These are phyloP conservation scores for Pseudocercospora fijiensis DNA, from an alignment of 2,329 filamentous ascomycete genomes.

Conservation along the genomic window DNA sequence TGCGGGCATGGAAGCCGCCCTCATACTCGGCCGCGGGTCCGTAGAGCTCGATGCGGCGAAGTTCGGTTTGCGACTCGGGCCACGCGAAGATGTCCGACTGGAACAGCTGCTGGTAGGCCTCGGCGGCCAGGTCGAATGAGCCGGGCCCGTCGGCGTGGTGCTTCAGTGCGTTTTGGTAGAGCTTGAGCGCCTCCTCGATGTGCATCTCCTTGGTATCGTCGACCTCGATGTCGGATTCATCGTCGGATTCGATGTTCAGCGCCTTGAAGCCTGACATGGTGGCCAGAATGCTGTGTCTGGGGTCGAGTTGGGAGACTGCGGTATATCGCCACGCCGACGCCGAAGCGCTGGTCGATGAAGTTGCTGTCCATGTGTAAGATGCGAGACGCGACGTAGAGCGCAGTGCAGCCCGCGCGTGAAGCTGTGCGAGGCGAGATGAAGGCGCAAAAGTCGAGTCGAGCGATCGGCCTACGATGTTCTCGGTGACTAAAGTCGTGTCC, in stretches of 20 bases:
- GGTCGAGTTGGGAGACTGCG: too few species aligned
- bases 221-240: constrained; percentile 83
- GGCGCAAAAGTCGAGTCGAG: too few species aligned
- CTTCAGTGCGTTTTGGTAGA: constrained; percentile 88
- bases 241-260: constrained; percentile 91
- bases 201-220: constrained; percentile 95
- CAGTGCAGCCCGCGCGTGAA: too few species aligned
- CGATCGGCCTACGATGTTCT: too few species aligned
- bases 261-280: constrained; percentile 69
- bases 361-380: constrained; percentile 1
- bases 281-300: constrained; percentile 1
- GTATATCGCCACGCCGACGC: too few species aligned
- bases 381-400: background rate
- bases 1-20: constrained; percentile 42
- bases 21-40: constrained; percentile 47
- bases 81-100: constrained; percentile 92
- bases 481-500: too few species aligned
- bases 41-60: constrained; percentile 65
- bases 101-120: constrained; percentile 83
- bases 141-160: constrained; percentile 81
- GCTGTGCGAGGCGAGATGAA: too few species aligned
- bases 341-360: background rate
- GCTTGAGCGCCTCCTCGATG: constrained; percentile 93
- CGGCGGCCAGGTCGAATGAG: constrained; percentile 71
- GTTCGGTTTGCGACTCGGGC: constrained; percentile 81